Base-by-base conservation (phyloP, 352 stramenopile species). In the Phytophthora litchii region DNA sequence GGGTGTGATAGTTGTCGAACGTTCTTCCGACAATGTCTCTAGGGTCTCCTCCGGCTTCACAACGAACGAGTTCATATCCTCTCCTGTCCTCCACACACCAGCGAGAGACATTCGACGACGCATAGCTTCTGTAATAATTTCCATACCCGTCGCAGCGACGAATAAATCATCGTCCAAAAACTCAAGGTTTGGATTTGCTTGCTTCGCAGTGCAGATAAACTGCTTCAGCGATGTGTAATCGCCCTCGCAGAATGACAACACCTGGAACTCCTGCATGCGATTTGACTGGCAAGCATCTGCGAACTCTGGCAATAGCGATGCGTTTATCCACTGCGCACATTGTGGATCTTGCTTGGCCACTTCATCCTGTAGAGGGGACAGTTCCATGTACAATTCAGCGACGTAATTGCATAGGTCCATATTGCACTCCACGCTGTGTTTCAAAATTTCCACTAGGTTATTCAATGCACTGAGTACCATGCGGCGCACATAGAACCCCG, bases 91-190 rank as follows among this genome's bases (percentile, higher is more conserved):
- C 84, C 82, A 94, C 20, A 94, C 78, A 34, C 84, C 84, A 48
- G 84, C 84, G 27, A 92, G 77, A 17, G 80, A 92, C 46, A 94
- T 57, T 16, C 84, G 80, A 14, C 80, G 71, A 2, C 84, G 78
- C 81, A 92, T 91, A 38, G 61, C 74, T 53, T 91, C 79, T 0
- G 81, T 80, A 14, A 93, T 93, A 36, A 91, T 88, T 46, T 93
- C 83, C 42, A 93, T 86, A 1, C 83, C 83, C 14, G 73, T 76
- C 3, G 78, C 80, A 31, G 80, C 73, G 1, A 56, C 76, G 34
- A 91, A 93, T 25, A 87, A 54, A n/a, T 89, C 79, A 31, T 93
- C 83, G 50, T 91, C 80, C 5, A 93, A 60, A 43, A 93, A 93
- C 27, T 77, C 76, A 14, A 91, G 53, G 1, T 68, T 72, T 3